phyloP scores from a whole-genome alignment of 768 basidiomycete species.

The Strobilomyces confusus region DNA sequence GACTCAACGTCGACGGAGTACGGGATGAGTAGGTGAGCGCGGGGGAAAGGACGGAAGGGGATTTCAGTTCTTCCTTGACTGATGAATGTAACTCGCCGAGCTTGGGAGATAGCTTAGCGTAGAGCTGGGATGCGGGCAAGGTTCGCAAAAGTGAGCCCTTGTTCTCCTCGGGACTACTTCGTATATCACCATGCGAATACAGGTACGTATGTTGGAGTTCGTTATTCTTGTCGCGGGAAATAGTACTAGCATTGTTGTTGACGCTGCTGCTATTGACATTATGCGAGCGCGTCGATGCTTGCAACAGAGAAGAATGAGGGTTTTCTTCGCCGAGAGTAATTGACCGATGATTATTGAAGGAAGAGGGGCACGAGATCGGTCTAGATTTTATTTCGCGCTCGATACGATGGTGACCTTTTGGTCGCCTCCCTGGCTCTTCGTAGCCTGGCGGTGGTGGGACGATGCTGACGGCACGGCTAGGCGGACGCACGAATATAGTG shows the following conservation, averaged over 20 bases:
- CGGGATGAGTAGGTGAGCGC: slow-evolving; percentile 64
- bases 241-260: slow-evolving; percentile 21
- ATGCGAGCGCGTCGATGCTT: slow-evolving; percentile 22
- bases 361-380: slow-evolving; percentile 1
- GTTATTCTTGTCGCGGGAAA: slow-evolving; percentile 13
- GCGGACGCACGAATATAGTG: slow-evolving; percentile 18
- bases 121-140: slow-evolving; percentile 9
- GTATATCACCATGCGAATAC: slow-evolving; percentile 22
- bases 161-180: slow-evolving; percentile 2
- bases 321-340: slow-evolving; percentile 1
- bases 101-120: slow-evolving; percentile 12
- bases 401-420: slow-evolving; percentile 9
- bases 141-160: slow-evolving; percentile 7
- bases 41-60: slow-evolving; percentile 60
- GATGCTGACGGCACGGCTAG: slow-evolving; percentile 30
- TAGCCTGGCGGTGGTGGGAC: slow-evolving; percentile 25
- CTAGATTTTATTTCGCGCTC: slow-evolving; percentile 4
- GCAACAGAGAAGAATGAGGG: slow-evolving; percentile 11
- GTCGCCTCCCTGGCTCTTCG: slow-evolving; percentile 14
- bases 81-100: slow-evolving; percentile 13
- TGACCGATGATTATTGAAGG: slow-evolving; percentile 8
- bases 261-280: slow-evolving; percentile 17
- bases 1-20: slow-evolving; percentile 64
- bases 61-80: slow-evolving; percentile 33
- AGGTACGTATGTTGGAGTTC: slow-evolving; percentile 18